Base-by-base conservation (phyloP, 1,139 yeast genomes). In the Candida labiduridarum region DNA sequence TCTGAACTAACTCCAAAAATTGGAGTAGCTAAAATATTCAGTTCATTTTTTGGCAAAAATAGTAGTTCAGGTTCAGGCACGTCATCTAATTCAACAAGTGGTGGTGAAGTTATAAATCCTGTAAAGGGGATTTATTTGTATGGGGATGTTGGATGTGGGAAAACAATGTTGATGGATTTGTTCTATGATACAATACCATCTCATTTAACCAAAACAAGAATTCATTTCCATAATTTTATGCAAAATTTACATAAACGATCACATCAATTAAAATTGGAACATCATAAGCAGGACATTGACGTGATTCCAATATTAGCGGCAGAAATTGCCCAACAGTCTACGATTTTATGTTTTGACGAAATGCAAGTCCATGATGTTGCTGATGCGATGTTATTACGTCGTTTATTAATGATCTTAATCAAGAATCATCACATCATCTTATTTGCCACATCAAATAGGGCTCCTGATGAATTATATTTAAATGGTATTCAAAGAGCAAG, bases 91-190 rank as follows among this genome's bases (percentile, higher is more conserved):
- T 35, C 41, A 40, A 25, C 33, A 4, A 18, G 16, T 22, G 22
- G 22, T 12, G 46, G 43, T 11, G 44, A 34, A 7, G 46, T 41
- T 11, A 42, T 30, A 16, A 68, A 63, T 51, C 63, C 61, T 9
- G 74, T 80, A 34, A 96, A 80, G 58, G 99, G 99, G 2, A 87
- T 94, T 14, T 94, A 94, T 64, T 76, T 94, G 27, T 94, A 89
- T 67, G 99, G 99, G 16, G 99, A 94, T 66, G 99, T 94, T 42
- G 99, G 99, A 3, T 91, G 98, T 69, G 99, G 99, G 9, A 94
- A 94, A 65, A 94, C 99, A 4, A 94, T 94, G 97, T 76, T 94
- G 56, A 92, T 94, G 98, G 99, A 94, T 68, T 76, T 94, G 60
- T 94, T 94, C 62, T 94, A 91, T 68, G 74, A 82, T 19, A 89